Evolutionary conservation across 257 asterid genomes (phyloP).

Genomic region (Prunella vulgaris): DNA sequence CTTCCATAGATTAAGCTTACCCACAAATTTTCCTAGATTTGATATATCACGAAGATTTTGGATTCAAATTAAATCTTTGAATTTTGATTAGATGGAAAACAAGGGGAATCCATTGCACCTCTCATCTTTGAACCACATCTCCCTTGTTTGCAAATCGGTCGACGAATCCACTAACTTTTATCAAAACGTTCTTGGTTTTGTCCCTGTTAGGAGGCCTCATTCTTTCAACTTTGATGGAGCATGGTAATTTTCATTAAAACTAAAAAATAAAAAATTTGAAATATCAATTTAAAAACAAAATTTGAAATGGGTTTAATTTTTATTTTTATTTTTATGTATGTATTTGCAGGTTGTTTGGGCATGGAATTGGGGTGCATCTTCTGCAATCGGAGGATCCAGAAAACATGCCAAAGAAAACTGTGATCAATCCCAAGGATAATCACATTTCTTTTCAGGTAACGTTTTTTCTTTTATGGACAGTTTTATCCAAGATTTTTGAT

Average conservation of each 20-base stretch:
- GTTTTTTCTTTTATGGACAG: neutral
- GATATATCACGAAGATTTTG: neutral
- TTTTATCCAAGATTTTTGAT: neutral
- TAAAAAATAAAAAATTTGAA: too few relatives aligned
- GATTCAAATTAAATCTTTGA: neutral
- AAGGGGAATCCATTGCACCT: slow-evolving; percentile 67
- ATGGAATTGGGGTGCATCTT: slow-evolving; percentile 90
- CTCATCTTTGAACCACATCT: slow-evolving; percentile 83
- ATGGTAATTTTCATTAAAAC: slow-evolving; percentile 51
- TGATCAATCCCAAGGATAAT: slow-evolving; percentile 84
- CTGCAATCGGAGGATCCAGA: slow-evolving; percentile 78
- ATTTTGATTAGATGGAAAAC: slow-evolving; percentile 37
- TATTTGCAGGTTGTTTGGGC: slow-evolving; percentile 71
- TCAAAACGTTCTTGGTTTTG: slow-evolving; percentile 74
- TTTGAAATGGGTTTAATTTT: too few relatives aligned
- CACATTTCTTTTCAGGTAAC: slow-evolving; percentile 95
- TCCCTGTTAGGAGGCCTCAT: slow-evolving; percentile 86
- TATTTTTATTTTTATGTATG: too few relatives aligned
- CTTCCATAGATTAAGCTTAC: neutral
- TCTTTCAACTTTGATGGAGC: slow-evolving; percentile 86
- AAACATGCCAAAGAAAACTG: slow-evolving; percentile 56
- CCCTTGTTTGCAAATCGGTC: slow-evolving; percentile 75
- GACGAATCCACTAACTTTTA: slow-evolving; percentile 76
- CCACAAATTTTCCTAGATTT: neutral
- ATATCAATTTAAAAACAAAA: too few relatives aligned